Evolutionary conservation across 75 land plant genomes (phyloP).

Genomic region (Cryptomeria japonica): DNA sequence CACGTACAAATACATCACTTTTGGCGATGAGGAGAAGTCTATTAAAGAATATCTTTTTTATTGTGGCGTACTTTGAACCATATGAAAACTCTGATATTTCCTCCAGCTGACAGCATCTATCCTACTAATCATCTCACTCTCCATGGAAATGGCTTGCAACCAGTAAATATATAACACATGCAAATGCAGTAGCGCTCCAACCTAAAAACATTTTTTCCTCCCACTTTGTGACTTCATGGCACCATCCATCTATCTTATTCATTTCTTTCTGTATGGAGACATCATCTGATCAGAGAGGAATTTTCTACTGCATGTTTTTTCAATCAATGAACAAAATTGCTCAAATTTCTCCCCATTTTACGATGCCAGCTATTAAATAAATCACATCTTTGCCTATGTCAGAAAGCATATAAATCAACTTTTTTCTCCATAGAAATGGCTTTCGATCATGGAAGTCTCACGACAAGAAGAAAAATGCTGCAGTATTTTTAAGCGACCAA

Average conservation of each 20-base stretch:
- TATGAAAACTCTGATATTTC: not conserved
- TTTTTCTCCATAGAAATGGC: not conserved
- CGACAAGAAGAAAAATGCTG: not conserved
- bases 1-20: not conserved
- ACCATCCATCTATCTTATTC: not conserved
- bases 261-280: not conserved
- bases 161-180: not conserved
- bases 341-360: not conserved
- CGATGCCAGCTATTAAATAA: not conserved
- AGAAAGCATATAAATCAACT: not conserved
- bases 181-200: not conserved
- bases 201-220: not conserved
- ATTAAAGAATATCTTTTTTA: not conserved
- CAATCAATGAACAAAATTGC: not conserved
- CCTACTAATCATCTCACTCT: not conserved
- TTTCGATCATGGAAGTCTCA: not conserved
- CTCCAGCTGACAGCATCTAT: not conserved
- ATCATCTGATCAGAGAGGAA: not conserved
- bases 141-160: not conserved
- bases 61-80: not conserved
- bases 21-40: not conserved
- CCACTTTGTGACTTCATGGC: not conserved
- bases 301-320: not conserved
- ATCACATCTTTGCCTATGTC: not conserved
- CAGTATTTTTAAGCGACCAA: not conserved